phyloP scores from a whole-genome alignment of 129 eudicot species.

The Artemisia annua region DNA sequence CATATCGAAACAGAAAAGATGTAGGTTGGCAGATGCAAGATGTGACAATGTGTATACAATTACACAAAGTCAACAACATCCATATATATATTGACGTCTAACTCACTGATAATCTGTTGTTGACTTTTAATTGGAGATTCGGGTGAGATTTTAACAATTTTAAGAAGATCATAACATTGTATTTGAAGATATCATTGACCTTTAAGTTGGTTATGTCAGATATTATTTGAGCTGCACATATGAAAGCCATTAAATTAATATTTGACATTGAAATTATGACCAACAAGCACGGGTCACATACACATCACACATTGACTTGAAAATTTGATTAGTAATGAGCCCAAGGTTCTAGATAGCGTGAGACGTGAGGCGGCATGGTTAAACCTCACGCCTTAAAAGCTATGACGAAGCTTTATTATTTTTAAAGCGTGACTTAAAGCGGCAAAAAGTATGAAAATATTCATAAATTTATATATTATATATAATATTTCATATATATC shows the following conservation, averaged over 20 bases:
- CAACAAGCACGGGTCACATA: slow-evolving; percentile 23
- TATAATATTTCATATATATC: no score
- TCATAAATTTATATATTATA: no score
- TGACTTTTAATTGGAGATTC: slow-evolving; percentile 25
- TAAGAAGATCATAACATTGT: slow-evolving; percentile 17
- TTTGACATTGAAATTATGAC: slow-evolving; percentile 30
- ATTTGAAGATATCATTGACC: slow-evolving; percentile 28
- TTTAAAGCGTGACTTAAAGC: no score
- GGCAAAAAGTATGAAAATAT: no score
- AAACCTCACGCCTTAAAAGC: no score
- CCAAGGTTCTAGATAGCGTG: no score
- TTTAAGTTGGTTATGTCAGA: slow-evolving; percentile 6
- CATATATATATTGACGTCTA: background rate
- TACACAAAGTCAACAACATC: slow-evolving; percentile 31
- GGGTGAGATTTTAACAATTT: slow-evolving; percentile 19
- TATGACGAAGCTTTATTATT: no score
- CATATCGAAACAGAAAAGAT: slow-evolving; percentile 9
- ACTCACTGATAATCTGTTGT: slow-evolving; percentile 9
- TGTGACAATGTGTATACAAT: slow-evolving; percentile 2
- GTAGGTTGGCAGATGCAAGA: slow-evolving; percentile 19
- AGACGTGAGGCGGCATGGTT: no score
- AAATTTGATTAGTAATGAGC: background rate
- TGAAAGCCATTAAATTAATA: slow-evolving; percentile 25
- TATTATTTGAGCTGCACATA: slow-evolving; percentile 15
- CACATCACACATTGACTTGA: slow-evolving; percentile 16